Percentiles rank a stretch among this genome's conserved stretches.
phyloP scores from a whole-genome alignment of 345 rosid genomes.

The Fremontodendron californicum region DNA sequence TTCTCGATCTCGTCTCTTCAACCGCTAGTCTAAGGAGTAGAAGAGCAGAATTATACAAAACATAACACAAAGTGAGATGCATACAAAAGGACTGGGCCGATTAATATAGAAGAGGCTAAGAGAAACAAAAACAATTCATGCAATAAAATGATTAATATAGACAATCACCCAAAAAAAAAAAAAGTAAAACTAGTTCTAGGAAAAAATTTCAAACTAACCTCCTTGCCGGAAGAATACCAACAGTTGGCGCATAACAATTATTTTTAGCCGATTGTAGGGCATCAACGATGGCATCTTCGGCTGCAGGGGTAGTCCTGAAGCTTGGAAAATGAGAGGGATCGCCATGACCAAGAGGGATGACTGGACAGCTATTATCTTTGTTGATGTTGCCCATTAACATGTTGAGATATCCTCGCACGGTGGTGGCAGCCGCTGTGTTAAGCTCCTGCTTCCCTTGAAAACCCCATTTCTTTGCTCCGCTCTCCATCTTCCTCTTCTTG shows the following conservation, averaged over 20 bases:
- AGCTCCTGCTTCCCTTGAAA: slow-evolving; percentile 10
- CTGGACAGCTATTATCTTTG: slow-evolving; percentile 30
- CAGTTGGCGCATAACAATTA: slow-evolving; percentile 44
- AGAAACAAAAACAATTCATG: no score
- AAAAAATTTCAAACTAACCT: no score
- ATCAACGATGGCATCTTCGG: slow-evolving; percentile 53
- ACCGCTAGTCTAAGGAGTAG: no score
- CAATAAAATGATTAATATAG: no score
- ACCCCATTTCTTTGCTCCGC: slow-evolving; percentile 23
- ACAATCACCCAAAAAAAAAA: no score
- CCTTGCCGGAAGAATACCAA: no score
- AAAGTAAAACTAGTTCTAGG: no score
- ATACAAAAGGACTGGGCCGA: no score
- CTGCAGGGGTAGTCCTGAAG: slow-evolving; percentile 46
- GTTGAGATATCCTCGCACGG: slow-evolving; percentile 34
- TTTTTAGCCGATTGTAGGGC: slow-evolving; percentile 46
- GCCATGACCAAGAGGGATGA: slow-evolving; percentile 64
- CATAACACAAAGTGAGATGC: no score
- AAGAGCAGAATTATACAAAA: no score
- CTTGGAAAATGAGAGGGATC: slow-evolving; percentile 64
- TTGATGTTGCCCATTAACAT: slow-evolving; percentile 37
- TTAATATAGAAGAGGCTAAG: no score
- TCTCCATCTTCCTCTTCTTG: slow-evolving; percentile 6
- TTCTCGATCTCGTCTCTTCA: no score
- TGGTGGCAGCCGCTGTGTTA: neutral